Conservation (phyloP, 2,329 filamentous ascomycete genomes). For the Thelonectria discophora region DNA sequence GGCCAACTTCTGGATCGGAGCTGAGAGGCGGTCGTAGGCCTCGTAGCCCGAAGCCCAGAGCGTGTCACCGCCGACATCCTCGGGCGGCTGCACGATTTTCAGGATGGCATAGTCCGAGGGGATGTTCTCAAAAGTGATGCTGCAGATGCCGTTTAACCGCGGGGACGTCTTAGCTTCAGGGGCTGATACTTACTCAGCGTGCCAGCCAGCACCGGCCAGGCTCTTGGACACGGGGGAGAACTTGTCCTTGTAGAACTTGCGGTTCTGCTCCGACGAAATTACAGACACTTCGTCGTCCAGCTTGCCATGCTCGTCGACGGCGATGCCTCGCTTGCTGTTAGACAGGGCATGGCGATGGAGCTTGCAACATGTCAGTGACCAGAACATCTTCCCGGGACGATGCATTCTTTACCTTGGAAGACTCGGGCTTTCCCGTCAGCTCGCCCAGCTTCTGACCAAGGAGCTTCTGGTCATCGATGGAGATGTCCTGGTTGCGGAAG, state of each 20-base stretch:
- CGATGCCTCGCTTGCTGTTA: constrained; percentile 27
- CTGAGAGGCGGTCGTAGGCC: constrained; percentile 24
- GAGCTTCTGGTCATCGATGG: constrained; percentile 23
- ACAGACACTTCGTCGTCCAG: constrained; percentile 27
- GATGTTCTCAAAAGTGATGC: constrained; percentile 25
- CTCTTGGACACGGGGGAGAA: constrained; percentile 21
- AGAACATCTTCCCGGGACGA: background rate
- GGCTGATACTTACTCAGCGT: constrained; percentile 21
- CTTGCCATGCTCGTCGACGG: constrained; percentile 25
- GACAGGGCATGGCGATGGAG: constrained; percentile 24
- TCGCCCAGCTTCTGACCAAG: constrained; percentile 23
- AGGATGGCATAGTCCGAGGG: constrained; percentile 24
- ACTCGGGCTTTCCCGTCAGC: constrained; percentile 26
- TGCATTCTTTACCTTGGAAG: constrained; percentile 18
- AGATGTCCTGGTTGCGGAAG: constrained; percentile 25
- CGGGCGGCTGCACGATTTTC: constrained; percentile 22
- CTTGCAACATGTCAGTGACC: constrained; percentile 1
- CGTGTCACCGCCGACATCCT: constrained; percentile 25
- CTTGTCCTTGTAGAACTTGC: constrained; percentile 25
- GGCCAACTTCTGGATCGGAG: constrained; percentile 18
- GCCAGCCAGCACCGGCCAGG: constrained; percentile 24
- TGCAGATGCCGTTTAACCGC: background rate
- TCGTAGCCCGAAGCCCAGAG: constrained; percentile 27
- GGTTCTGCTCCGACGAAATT: constrained; percentile 27
- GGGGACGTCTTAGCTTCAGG: background rate